Conservation (phyloP, 2,329 filamentous ascomycete species). For the Raffaelea albimanens region DNA sequence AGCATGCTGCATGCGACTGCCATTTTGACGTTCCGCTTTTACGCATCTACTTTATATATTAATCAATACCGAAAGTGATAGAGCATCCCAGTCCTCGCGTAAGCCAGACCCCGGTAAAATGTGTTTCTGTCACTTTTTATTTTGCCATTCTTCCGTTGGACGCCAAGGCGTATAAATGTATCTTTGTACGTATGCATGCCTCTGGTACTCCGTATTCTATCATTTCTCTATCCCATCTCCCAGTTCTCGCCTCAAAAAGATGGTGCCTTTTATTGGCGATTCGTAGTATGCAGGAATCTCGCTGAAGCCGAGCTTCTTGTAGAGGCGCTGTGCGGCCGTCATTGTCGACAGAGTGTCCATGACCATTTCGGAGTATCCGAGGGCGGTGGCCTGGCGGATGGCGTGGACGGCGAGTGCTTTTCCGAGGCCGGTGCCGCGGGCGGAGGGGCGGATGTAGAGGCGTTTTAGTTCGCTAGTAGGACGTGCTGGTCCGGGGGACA, state of each 20-base stretch:
- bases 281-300: conserved; percentile 10
- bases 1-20: too few species aligned
- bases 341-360: conserved; percentile 12
- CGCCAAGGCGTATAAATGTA: too few species aligned
- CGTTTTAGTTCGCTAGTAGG: conserved; percentile 14
- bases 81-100: too few species aligned
- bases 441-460: conserved; percentile 7
- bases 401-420: conserved; percentile 3
- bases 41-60: too few species aligned
- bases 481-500: too few species aligned
- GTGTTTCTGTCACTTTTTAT: background rate
- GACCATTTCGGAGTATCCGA: conserved; percentile 7
- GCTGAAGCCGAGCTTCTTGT: conserved; percentile 35
- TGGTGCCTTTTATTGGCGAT: conserved; percentile 8
- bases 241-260: conserved; percentile 3
- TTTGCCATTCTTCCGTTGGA: too few species aligned
- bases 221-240: too few species aligned
- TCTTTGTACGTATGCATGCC: too few species aligned
- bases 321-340: conserved; percentile 28
- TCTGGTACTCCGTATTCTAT: too few species aligned
- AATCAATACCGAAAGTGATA: too few species aligned
- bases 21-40: too few species aligned
- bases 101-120: too few species aligned
- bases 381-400: background rate
- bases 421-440: conserved; percentile 10